Base-by-base conservation (phyloP, 345 rosid species). In the Syzygium oleosum region DNA sequence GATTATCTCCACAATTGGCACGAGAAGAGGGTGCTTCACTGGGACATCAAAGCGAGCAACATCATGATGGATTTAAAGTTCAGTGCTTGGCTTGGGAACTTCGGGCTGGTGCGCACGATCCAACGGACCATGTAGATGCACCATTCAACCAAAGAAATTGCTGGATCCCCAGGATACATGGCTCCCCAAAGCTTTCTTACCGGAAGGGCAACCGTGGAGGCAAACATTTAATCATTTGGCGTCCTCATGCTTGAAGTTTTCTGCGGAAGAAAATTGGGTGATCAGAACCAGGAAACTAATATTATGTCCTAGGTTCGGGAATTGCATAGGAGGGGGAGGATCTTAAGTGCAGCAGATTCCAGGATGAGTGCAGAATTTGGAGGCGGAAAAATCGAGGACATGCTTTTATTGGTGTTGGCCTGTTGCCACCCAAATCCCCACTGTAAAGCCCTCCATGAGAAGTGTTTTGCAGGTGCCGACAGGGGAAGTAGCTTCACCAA, bases 391-490 rank as follows among this genome's bases (percentile, higher is more conserved):
- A 89, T 93, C 91, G 93, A 91, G 58, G 65, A 92, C 9, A 84
- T 93, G 52, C 88, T 95, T 38, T 56, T 92, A 31, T 91, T 96
- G 84, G 99, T 96, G 54, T 91, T 95, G 55, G 94, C 95, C 22
- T 97, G 97, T 84, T 96, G 98, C 90, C 98, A 96, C 88, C 96
- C 98, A 12, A 94, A 94, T 56, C 97, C 98, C 4, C 89, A 94
- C 89, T 84, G 91, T 29, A 94, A 97, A 97, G 94, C 99, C 97
- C 4, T 89, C 93, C 19, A 95, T 91, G 96, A 94, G 91, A 88
- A 86, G 84, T 15, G 97, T 94, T 52, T 22, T 95, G 85, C 93
- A 95, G 93, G 97, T 96, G 83, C 91, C 96, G 73, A 90, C 87
- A 0, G 96, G 96, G 31, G 96, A 96, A 89, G 93, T 92, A 3